These are phyloP conservation scores for Carex myosuroides DNA, from an alignment of 176 grass and related monocot species.

Conservation along the genomic window DNA sequence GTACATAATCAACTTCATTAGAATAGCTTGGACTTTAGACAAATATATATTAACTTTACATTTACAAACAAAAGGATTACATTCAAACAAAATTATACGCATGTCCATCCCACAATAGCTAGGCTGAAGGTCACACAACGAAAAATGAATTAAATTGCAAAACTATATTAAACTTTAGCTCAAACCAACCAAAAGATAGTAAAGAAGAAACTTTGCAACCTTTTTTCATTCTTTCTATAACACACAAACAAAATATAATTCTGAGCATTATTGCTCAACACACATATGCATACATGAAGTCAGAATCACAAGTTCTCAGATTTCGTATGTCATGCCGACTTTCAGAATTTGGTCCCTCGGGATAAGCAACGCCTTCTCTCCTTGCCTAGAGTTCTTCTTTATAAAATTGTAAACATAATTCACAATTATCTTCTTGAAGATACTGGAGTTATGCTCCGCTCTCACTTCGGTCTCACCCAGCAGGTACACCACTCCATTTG, in stretches of 20 bases:
- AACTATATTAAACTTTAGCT: neutral
- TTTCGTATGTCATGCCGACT: slow-evolving; percentile 74
- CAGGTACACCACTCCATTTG: slow-evolving; percentile 76
- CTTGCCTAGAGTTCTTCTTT: slow-evolving; percentile 51
- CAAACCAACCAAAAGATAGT: neutral
- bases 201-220: neutral
- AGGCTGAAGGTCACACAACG: neutral
- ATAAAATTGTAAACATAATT: slow-evolving; percentile 63
- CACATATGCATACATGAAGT: neutral
- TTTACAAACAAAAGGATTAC: neutral
- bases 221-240: neutral
- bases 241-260: neutral
- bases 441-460: slow-evolving; percentile 30
- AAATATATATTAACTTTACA: neutral
- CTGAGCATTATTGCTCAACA: neutral
- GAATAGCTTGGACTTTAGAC: neutral
- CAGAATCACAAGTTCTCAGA: slow-evolving; percentile 21
- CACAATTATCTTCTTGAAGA: slow-evolving; percentile 52
- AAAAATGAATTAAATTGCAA: neutral
- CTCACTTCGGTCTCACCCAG: slow-evolving; percentile 64
- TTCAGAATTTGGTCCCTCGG: slow-evolving; percentile 59
- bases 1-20: neutral
- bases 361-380: slow-evolving; percentile 50
- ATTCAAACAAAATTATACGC: neutral
- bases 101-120: neutral